Conservation (phyloP, 106 monocot species). For the Dendrobium catenatum region DNA sequence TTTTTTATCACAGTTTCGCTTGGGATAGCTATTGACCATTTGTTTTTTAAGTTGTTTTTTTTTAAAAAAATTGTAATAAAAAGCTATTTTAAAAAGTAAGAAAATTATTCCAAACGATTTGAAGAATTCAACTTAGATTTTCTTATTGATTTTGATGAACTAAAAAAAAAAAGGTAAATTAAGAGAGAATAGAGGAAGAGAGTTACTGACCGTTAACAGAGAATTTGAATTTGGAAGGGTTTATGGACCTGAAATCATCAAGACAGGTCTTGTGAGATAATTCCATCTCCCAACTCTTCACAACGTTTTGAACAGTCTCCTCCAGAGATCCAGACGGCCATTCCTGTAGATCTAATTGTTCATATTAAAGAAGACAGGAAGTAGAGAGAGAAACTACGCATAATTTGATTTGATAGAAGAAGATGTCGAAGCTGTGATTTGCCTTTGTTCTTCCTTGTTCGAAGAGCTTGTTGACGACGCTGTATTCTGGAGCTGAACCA, state of each 20-base stretch:
- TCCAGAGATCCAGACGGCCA: conserved; percentile 65
- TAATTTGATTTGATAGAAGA: neutral
- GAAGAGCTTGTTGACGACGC: conserved; percentile 13
- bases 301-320: conserved; percentile 67
- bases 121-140: no score
- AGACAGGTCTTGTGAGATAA: conserved; percentile 60
- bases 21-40: no score
- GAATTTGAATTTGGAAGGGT: conserved; percentile 45
- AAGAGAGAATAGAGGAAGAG: no score
- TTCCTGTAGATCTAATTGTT: conserved; percentile 21
- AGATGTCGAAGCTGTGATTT: neutral
- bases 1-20: no score
- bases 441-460: conserved; percentile 18
- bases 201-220: conserved; percentile 36
- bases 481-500: conserved; percentile 14
- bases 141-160: no score
- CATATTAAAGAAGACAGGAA: neutral
- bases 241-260: conserved; percentile 63
- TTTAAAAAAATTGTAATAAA: no score
- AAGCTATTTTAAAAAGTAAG: no score
- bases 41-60: no score
- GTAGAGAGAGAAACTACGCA: neutral
- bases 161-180: no score
- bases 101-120: no score
- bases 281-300: conserved; percentile 91